Evolutionary conservation across 1,139 yeast species (phyloP), one percentile per base, ranked within the genome.

Genomic region (Yamadazyma oceani): DNA sequence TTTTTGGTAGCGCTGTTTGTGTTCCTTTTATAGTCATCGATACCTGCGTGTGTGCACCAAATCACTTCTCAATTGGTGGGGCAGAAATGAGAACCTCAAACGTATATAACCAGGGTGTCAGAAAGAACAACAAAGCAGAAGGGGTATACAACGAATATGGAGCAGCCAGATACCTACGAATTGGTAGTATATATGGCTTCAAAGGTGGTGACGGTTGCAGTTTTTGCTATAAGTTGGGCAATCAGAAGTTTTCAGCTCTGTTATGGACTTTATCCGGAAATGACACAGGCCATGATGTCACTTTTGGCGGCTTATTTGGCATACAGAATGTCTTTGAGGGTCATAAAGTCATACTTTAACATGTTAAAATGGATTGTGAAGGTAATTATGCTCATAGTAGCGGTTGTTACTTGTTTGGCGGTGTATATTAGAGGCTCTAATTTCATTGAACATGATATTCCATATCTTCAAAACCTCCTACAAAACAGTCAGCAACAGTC

Each of bases 331-430:
- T 25, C 40, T 5, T 32, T 36, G 11, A 32, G 43, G 28, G 19
- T 40, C 2, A 26, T 48, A 2, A 42, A 25, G 26, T 45, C 46
- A 12, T 64, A 69, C 69, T 31, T 60, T 25, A 38, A 46, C 5
- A 46, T 62, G 41, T 34, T 64, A 5, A 35, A 55, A 25, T 41
- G 50, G 21, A 38, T 53, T 11, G 24, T 61, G 19, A 64, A 62
- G 46, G 39, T 43, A 11, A n/a, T 41, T 2, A 17, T 53, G 8
- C 26, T 53, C 15, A 24, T 48, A 9, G 11, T 46, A 9, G 25
- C 48, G 5, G 17, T 53, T 2, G 6, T 43, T 3, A n/a, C 49
- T 9, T 48, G 45, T 5, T 32, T 47, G 17, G 41, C 41, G 11
- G 33, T 55, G 3, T 58, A 56, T 34, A 29, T 53, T 4, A 36